phyloP scores from a whole-genome alignment of 176 grass and related monocot species.

The Raddia guianensis region DNA sequence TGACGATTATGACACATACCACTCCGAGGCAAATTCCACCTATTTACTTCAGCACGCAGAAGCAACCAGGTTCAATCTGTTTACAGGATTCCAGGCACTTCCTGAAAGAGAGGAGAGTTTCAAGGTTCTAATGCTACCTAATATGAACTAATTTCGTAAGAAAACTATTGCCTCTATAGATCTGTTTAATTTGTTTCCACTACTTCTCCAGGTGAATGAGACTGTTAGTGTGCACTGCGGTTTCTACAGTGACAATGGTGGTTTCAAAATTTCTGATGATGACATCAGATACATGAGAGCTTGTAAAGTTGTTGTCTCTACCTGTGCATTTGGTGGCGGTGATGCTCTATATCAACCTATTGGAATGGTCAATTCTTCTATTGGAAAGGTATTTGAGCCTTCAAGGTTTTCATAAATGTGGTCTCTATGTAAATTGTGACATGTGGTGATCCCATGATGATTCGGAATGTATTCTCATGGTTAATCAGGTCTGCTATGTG shows the following conservation, averaged over 20 bases:
- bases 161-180: not conserved
- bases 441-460: not conserved
- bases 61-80: constrained; percentile 77
- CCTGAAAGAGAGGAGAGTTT: constrained; percentile 83
- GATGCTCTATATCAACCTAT: constrained; percentile 99
- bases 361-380: constrained; percentile 82
- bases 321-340: constrained; percentile 90
- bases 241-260: constrained; percentile 89
- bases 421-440: constrained; percentile 2
- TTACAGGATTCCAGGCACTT: constrained; percentile 87
- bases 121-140: constrained; percentile 61
- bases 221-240: constrained; percentile 72
- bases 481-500: constrained; percentile 81
- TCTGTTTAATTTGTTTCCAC: constrained; percentile 31
- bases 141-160: not conserved
- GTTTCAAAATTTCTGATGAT: constrained; percentile 78
- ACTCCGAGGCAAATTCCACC: constrained; percentile 40
- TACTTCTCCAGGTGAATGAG: constrained; percentile 49
- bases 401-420: constrained; percentile 21
- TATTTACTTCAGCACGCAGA: constrained; percentile 60
- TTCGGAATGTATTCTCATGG: constrained; percentile 32
- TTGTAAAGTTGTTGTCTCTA: constrained; percentile 88
- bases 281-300: constrained; percentile 68
- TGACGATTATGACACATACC: constrained; percentile 47
- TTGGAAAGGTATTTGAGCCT: constrained; percentile 53